Conservation (phyloP, 192 early-diverging fungal genomes). For the Phycomyces nitens region DNA sequence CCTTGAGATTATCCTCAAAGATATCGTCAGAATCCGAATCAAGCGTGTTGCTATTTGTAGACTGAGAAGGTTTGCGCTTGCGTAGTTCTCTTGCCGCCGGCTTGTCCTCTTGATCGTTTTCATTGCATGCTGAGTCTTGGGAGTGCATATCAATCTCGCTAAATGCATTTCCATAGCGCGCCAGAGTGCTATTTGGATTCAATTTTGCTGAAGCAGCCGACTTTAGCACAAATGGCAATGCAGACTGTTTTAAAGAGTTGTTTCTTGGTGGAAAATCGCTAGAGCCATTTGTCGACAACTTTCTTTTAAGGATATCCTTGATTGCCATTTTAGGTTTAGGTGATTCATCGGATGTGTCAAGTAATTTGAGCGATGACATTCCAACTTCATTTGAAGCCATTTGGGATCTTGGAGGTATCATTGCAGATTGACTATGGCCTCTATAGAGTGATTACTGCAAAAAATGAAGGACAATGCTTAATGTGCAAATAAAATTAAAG, state of each 20-base stretch:
- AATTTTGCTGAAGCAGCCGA: not conserved
- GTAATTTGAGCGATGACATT: too few relatives aligned
- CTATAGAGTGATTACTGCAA: too few relatives aligned
- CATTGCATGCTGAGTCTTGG: too few relatives aligned
- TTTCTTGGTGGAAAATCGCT: not conserved
- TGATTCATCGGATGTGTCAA: not conserved
- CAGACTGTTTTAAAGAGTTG: not conserved
- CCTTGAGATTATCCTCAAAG: not conserved
- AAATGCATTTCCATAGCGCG: not conserved
- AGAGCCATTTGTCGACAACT: not conserved
- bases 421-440: too few relatives aligned
- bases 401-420: too few relatives aligned
- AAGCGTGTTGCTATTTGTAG: not conserved
- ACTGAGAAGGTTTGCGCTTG: not conserved
- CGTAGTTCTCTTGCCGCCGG: not conserved
- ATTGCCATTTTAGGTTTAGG: slow-evolving; percentile 1
- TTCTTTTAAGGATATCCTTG: slow-evolving; percentile 5
- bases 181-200: not conserved
- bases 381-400: too few relatives aligned
- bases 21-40: not conserved
- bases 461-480: too few relatives aligned
- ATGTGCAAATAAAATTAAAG: too few relatives aligned
- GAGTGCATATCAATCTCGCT: too few relatives aligned
- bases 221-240: not conserved
- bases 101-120: not conserved